Base-by-base conservation (phyloP, 2,329 filamentous ascomycete genomes). In the Aspergillus pseudoterreus region DNA sequence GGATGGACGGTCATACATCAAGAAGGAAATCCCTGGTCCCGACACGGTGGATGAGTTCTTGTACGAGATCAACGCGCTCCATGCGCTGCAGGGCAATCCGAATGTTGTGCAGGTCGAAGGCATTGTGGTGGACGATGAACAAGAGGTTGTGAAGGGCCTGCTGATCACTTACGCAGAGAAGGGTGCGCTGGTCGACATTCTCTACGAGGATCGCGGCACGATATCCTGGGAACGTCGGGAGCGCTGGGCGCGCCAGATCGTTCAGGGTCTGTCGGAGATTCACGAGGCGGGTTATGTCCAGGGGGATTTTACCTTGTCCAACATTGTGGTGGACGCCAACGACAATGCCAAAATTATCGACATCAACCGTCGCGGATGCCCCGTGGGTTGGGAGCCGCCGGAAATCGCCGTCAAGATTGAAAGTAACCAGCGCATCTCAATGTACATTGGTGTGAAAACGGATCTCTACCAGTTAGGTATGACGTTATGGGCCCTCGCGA, bases 391-490 rank as follows among this genome's bases (percentile, higher is more conserved):
- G 94, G 94, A 99, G 61, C 92, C 94, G 2, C 94, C 94, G 4
- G 94, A 99, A 72, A 87, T 95, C 50, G 87, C 86, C 14, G 82
- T 83, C 5, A 83, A 97, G 50, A 90, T 97, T 54, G 86, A 92
- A 58, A 92, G 86, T 69, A 89, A 88, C 52, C 92, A 96, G 70
- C 83, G 90, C 27, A 92, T 99, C 48, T 88, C 89, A 43, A 96
- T 97, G 86, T 96, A 95, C 65, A 97, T 99, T 66, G 92, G 94
- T 11, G 91, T 96, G 67, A 99, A 99, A 72, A 96, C 92, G 0
- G 94, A 99, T 71, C 78, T 99, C 1, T 99, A 88, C 64, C 94
- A 99, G 71, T 80, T 97, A 4, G 94, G 94, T 4, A 99, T 99
- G 94, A 91, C 96, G 2, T 75, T 99, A 2, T 99, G 92, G 90